Base-by-base conservation (phyloP, 495 filamentous ascomycete species). In the Penicillium verhagenii region DNA sequence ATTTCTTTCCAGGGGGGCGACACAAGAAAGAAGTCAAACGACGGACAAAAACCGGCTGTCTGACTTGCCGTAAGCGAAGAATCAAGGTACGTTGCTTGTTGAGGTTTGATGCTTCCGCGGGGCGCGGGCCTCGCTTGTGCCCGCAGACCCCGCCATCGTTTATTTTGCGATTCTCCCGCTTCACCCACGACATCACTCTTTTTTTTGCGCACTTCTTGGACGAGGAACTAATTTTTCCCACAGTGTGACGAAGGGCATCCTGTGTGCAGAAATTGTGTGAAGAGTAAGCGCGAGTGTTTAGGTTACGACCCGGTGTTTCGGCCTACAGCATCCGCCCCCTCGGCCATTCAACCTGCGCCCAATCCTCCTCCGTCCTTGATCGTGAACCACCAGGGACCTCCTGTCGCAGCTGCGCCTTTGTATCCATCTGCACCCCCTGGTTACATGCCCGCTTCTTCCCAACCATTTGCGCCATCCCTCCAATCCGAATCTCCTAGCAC, bases 21-120 rank as follows among this genome's bases (percentile, higher is more conserved):
- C 90, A 95, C 72, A 97, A 97, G 77, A 97, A 97, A 81, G 94
- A 98, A 76, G 96, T 98, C 70, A 97, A 98, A 80, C 85, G 94
- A 63, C 84, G 94, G 63, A 98, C 94, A 38, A 98, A 98, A 79
- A 97, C 94, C 4, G 94, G 94, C 13, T 98, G 94, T 72, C 74
- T 97, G 71, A 98, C 94, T 29, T 98, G 94, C 79, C 85, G 94
- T 58, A 97, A 97, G 72, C 85, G 94, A 64, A 82, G 94, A 72
- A 97, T 98, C 76, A 98, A 98, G 92, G 94, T 97, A 82, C 67
- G 88, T 85, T 31, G 55, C n/a, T 67, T 68, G 65, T 61, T 61
- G 62, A 59, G 57, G 66, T 71, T 73, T 63, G 67, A 53, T 46
- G 52, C 54, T 57, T 31, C 66, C 70, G 71, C 71, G 70, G 71